Percentiles rank a stretch among this genome's conserved stretches.
Conservation (phyloP, 805 yeast species). For the Candida multigemmis region DNA sequence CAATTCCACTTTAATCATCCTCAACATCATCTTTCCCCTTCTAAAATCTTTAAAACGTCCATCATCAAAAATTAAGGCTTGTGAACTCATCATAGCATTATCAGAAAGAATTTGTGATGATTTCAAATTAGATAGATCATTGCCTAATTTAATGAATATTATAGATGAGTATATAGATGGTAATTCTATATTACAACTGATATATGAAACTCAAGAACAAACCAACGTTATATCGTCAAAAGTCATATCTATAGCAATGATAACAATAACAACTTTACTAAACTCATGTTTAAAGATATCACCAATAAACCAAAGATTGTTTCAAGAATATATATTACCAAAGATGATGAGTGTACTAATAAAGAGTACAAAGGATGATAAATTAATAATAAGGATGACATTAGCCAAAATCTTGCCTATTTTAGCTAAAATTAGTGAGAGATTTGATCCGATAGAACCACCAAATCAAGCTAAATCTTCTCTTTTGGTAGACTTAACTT, state of each 20-base stretch:
- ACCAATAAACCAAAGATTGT: constrained; percentile 67
- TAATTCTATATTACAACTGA: not conserved
- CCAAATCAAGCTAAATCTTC: constrained; percentile 6
- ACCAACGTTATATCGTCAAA: constrained; percentile 26
- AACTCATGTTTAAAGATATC: constrained; percentile 54
- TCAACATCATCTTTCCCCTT: constrained; percentile 51
- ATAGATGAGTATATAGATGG: constrained; percentile 46
- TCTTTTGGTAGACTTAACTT: constrained; percentile 58
- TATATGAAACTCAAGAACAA: constrained; percentile 1
- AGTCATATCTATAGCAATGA: constrained; percentile 61
- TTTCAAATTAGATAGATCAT: constrained; percentile 71
- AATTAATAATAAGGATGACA: constrained; percentile 38
- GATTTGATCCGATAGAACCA: constrained; percentile 36
- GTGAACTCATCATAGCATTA: constrained; percentile 68
- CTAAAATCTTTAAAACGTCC: constrained; percentile 54
- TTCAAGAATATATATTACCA: constrained; percentile 78
- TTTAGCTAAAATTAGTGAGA: constrained; percentile 55
- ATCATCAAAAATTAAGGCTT: constrained; percentile 52
- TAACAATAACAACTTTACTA: constrained; percentile 59
- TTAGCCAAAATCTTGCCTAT: constrained; percentile 69
- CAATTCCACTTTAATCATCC: constrained; percentile 47
- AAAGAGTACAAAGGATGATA: constrained; percentile 2
- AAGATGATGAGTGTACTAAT: constrained; percentile 31
- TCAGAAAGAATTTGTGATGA: constrained; percentile 76
- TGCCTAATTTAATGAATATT: constrained; percentile 72